A percentile compares a stretch with the other conserved stretches of the same genome.
Conservation (phyloP, 1,139 yeast genomes). For the Pichia sp. region DNA sequence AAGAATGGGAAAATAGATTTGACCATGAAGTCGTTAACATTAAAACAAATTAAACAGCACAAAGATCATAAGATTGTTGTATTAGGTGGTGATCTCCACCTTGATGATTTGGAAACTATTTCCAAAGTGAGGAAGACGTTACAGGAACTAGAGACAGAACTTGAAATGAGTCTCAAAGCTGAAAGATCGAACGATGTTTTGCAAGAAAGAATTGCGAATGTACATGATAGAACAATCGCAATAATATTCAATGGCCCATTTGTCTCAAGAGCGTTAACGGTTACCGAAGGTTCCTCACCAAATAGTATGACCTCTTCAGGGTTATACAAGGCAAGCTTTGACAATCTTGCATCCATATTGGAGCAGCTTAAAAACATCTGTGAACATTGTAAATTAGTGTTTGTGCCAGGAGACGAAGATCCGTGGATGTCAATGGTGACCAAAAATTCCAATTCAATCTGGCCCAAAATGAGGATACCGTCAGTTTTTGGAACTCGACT, state of each 20-base stretch:
- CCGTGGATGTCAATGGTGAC: constrained; percentile 84
- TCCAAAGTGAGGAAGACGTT: constrained; percentile 52
- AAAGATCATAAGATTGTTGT: constrained; percentile 56
- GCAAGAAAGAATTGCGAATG: neutral
- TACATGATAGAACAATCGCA: constrained; percentile 25
- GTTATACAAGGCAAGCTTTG: constrained; percentile 70
- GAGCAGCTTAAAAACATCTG: constrained; percentile 42
- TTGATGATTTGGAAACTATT: constrained; percentile 67
- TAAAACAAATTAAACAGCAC: constrained; percentile 39
- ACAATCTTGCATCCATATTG: constrained; percentile 57
- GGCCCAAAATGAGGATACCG: constrained; percentile 76
- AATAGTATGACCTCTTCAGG: constrained; percentile 40
- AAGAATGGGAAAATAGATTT: constrained; percentile 49
- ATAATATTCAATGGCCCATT: constrained; percentile 69
- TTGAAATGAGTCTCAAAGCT: neutral
- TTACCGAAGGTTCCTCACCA: constrained; percentile 41
- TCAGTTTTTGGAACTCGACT: constrained; percentile 63
- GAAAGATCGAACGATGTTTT: neutral
- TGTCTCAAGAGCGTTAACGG: constrained; percentile 54
- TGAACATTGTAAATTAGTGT: constrained; percentile 27
- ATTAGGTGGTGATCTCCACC: constrained; percentile 67
- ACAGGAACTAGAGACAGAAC: constrained; percentile 30
- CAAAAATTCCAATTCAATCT: constrained; percentile 56
- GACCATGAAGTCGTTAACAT: constrained; percentile 52
- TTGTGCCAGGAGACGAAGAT: constrained; percentile 87